Evolutionary conservation across 768 basidiomycete genomes (phyloP), one percentile per base, ranked within the genome.

Genomic region (Lactarius akahatsu): DNA sequence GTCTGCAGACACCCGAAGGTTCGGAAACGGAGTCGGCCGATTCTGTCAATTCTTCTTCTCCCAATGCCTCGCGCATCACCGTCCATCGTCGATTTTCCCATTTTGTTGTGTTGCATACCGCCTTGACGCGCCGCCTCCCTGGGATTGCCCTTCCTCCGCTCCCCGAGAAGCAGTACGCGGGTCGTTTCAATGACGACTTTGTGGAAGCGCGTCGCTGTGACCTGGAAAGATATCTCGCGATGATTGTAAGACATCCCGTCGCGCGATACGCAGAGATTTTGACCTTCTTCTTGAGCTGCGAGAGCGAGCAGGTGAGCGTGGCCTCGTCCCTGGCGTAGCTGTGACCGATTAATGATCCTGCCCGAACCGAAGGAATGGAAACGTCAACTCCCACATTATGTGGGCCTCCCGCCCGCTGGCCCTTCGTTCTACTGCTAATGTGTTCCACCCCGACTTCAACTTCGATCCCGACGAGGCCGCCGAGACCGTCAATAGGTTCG

Each of bases 361-460:
- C 61, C 32, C 50, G 70, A 34, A 54, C 60, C 34, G 43, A 63
- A 92, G 91, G 91, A 92, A 74, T 91, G 88, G 89, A 85, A 82
- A 72, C 82, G 82, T 50, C 77, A 85, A 26, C 80, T 86, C 26
- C 87, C 86, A 8, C 81, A 81, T 69, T 84, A 88, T 69, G 77
- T 89, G 1, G 77, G 85, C 4, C 79, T 86, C 67, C 83, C 84
- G 3, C 80, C 89, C 13, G 85, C 88, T n/a, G 91, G 90, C 1
- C 85, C 91, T 10, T 78, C 84, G 1, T 94, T 94, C 73, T 92
- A 88, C 72, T n/a, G 86, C 88, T 0, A 86, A 85, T 50, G 87
- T 94, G 1, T 93, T 87, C 71, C 93, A 95, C 71, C 93, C 92
- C 3, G 89, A 84, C 0, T 95, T 91, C 77, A 94, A 94, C 72